These are phyloP conservation scores for Erodium maritimum DNA, from an alignment of 345 rosid genomes.

Conservation along the genomic window DNA sequence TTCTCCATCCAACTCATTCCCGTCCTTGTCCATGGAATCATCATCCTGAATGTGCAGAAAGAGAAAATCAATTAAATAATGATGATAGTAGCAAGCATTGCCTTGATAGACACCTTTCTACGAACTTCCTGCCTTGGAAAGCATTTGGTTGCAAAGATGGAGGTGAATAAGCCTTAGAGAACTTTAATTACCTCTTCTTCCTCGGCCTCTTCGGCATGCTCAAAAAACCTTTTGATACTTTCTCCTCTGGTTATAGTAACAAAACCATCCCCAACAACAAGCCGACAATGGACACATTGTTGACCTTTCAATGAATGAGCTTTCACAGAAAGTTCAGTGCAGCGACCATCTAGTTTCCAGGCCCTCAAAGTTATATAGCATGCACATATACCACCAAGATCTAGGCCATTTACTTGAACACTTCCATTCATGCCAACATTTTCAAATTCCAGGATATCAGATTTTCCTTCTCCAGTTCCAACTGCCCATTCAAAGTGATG, in stretches of 20 bases:
- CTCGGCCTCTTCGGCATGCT: slow-evolving; percentile 93
- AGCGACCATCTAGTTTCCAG: slow-evolving; percentile 71
- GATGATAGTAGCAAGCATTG: too few relatives aligned
- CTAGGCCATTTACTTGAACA: slow-evolving; percentile 54
- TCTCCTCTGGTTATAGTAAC: slow-evolving; percentile 77
- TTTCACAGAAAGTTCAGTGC: slow-evolving; percentile 70
- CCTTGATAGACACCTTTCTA: too few relatives aligned
- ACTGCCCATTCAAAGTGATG: slow-evolving; percentile 95
- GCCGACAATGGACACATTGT: slow-evolving; percentile 83
- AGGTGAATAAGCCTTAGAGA: too few relatives aligned
- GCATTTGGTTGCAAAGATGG: too few relatives aligned
- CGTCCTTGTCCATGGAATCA: slow-evolving; percentile 86
- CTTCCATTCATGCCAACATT: slow-evolving; percentile 58
- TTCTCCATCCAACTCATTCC: slow-evolving; percentile 93
- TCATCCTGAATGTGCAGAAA: slow-evolving; percentile 48
- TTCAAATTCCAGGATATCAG: slow-evolving; percentile 79
- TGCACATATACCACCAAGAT: slow-evolving; percentile 48
- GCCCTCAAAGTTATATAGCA: slow-evolving; percentile 85
- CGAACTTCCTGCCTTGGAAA: too few relatives aligned
- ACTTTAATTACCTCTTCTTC: slow-evolving; percentile 79
- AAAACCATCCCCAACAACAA: slow-evolving; percentile 85
- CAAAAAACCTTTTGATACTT: slow-evolving; percentile 73
- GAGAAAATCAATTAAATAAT: too few relatives aligned
- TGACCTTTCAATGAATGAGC: slow-evolving; percentile 81
- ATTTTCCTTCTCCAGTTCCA: slow-evolving; percentile 82